These are phyloP conservation scores for Aristolochia californica DNA, from an alignment of 164 flowering plant species.

Conservation along the genomic window DNA sequence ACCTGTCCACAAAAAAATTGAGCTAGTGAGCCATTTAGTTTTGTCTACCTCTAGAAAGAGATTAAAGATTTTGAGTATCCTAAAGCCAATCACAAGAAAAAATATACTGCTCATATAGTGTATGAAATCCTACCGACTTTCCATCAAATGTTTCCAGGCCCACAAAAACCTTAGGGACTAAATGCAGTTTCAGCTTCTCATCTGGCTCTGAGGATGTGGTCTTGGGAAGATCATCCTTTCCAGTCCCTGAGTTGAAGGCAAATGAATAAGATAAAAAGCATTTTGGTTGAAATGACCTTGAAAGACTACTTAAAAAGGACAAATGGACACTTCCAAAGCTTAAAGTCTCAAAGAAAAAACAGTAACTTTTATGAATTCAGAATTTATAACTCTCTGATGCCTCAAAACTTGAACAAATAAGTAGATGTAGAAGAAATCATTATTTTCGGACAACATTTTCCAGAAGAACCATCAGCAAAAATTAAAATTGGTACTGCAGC, in stretches of 20 bases:
- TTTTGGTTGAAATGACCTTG: neutral
- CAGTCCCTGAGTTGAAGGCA: conserved; percentile 11
- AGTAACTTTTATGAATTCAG: no score
- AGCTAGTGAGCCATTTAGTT: neutral
- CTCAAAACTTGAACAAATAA: no score
- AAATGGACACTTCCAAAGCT: no score
- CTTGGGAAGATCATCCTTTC: conserved; percentile 16
- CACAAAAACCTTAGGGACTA: conserved; percentile 43
- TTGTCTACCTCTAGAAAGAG: no score
- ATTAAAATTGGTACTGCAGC: no score
- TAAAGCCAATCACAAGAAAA: neutral
- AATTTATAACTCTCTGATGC: no score
- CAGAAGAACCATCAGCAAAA: no score
- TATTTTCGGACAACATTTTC: neutral
- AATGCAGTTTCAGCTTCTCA: conserved; percentile 23
- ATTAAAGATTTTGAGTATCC: neutral
- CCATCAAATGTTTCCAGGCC: conserved; percentile 54
- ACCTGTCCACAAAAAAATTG: conserved; percentile 26
- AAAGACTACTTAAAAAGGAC: no score
- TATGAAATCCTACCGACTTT: conserved; percentile 33
- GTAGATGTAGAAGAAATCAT: no score
- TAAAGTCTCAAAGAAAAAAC: no score
- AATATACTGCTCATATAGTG: neutral
- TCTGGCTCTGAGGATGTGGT: conserved; percentile 18
- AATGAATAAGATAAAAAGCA: neutral